These are phyloP conservation scores for Rhodamnia argentea DNA, from an alignment of 345 rosid species.

Conservation along the genomic window DNA sequence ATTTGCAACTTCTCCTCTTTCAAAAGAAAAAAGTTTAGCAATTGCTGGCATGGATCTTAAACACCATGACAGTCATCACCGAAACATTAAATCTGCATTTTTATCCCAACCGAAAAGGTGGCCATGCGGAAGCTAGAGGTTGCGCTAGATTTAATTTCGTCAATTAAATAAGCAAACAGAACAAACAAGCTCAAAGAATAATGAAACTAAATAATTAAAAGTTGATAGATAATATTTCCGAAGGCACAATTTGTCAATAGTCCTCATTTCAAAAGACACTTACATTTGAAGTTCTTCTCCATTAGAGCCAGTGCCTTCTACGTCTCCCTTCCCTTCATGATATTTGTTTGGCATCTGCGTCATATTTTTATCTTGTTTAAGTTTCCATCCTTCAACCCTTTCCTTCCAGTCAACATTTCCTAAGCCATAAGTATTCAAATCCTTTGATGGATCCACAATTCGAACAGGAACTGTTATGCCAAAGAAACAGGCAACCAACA, in stretches of 20 bases:
- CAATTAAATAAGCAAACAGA: not conserved
- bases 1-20: not conserved
- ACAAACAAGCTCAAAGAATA: not conserved
- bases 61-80: not conserved
- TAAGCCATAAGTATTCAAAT: conserved; percentile 96
- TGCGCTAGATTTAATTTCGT: not conserved
- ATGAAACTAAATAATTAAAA: not conserved
- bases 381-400: conserved; percentile 98
- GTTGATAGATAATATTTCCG: not conserved
- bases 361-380: conserved; percentile 89
- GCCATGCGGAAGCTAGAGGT: not conserved
- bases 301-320: conserved; percentile 96
- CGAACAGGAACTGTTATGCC: conserved; percentile 77
- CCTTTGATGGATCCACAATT: conserved; percentile 97
- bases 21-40: not conserved
- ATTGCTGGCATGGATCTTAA: not conserved
- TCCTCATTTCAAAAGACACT: conserved; percentile 7
- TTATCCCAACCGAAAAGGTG: not conserved
- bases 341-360: conserved; percentile 56
- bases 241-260: not conserved
- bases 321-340: conserved; percentile 85
- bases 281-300: conserved; percentile 98
- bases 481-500: conserved; percentile 3
- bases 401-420: conserved; percentile 99
- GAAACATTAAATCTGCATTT: not conserved